phyloP scores from a whole-genome alignment of 176 grass and related monocot species.

The Cymbopogon citratus region DNA sequence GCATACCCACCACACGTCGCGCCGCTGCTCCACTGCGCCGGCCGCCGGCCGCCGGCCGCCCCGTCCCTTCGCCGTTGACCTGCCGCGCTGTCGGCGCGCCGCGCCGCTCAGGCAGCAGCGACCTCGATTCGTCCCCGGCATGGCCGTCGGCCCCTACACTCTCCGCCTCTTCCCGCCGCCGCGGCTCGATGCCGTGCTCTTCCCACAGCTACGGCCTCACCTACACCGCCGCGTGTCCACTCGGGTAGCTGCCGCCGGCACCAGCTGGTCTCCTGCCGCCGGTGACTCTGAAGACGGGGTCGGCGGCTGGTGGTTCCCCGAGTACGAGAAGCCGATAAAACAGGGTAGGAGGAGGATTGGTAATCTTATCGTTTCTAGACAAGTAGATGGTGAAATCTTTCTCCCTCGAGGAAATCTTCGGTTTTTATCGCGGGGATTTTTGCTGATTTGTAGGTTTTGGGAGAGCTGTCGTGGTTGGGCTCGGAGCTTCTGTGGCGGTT shows the following conservation, averaged over 20 bases:
- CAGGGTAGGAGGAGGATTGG: slow-evolving; percentile 9
- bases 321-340: slow-evolving; percentile 16
- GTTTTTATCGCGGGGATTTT: slow-evolving; percentile 9
- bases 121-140: slow-evolving; percentile 4
- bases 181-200: background rate
- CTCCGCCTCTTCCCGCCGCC: slow-evolving; percentile 27
- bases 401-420: slow-evolving; percentile 7
- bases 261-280: slow-evolving; percentile 18
- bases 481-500: slow-evolving; percentile 56
- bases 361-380: background rate
- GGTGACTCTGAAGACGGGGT: slow-evolving; percentile 19
- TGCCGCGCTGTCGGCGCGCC: too few relatives aligned
- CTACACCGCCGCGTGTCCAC: background rate
- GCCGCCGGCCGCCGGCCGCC: too few relatives aligned
- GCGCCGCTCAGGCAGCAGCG: too few relatives aligned
- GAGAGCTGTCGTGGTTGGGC: slow-evolving; percentile 36
- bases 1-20: too few relatives aligned
- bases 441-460: slow-evolving; percentile 31
- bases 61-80: too few relatives aligned
- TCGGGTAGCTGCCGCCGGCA: background rate
- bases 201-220: background rate
- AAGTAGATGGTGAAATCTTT: background rate
- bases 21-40: too few relatives aligned
- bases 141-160: slow-evolving; percentile 31
- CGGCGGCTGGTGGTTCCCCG: slow-evolving; percentile 36